Evolutionary conservation across 306 rosid species (phyloP).

Genomic region (Quercus aquifolioides): DNA sequence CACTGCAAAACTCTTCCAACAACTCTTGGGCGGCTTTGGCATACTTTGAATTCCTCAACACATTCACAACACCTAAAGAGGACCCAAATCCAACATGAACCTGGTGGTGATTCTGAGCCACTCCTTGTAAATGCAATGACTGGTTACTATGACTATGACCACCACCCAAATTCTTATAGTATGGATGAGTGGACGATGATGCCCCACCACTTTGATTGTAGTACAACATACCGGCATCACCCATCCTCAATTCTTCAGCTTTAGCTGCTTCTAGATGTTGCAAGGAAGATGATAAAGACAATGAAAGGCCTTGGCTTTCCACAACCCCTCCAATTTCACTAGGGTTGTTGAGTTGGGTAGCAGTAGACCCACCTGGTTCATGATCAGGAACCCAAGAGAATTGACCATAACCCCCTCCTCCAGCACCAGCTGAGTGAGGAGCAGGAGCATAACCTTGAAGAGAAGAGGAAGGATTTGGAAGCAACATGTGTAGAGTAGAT

Average conservation of each 20-base stretch:
- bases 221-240: constrained; percentile 38
- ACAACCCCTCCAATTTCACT: constrained; percentile 36
- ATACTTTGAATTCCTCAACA: constrained; percentile 70
- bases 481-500: constrained; percentile 74
- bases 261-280: constrained; percentile 68
- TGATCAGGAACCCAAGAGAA: constrained; percentile 60
- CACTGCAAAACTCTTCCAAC: constrained; percentile 83
- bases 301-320: constrained; percentile 72
- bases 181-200: constrained; percentile 26
- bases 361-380: constrained; percentile 21
- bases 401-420: constrained; percentile 60
- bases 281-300: constrained; percentile 58
- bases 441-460: constrained; percentile 34
- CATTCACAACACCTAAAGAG: constrained; percentile 57
- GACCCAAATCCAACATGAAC: constrained; percentile 45
- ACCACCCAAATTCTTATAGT: constrained; percentile 39
- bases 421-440: background rate
- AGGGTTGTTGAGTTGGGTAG: constrained; percentile 17
- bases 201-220: constrained; percentile 32
- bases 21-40: constrained; percentile 75
- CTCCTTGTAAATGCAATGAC: constrained; percentile 53
- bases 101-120: constrained; percentile 36
- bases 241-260: constrained; percentile 66
- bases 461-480: constrained; percentile 54
- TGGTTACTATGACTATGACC: constrained; percentile 8